Percentiles rank a stretch among this genome's conserved stretches.
Conservation (phyloP, 305 asterid species). For the Ruellia speciosa region DNA sequence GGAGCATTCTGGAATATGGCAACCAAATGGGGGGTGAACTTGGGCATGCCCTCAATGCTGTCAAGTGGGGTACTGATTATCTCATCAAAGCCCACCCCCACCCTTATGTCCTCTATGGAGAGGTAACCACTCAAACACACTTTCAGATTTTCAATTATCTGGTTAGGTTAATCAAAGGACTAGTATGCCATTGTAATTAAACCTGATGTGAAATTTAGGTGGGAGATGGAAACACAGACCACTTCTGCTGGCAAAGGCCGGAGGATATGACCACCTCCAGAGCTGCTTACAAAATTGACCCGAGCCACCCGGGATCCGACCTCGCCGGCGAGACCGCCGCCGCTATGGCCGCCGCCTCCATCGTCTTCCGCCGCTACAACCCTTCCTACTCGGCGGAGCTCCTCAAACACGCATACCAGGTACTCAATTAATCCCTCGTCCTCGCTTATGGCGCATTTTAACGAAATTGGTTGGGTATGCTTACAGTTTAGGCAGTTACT, state of each 20-base stretch:
- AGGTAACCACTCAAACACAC: constrained; percentile 33
- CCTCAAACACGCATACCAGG: constrained; percentile 77
- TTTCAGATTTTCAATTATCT: background rate
- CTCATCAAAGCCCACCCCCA: constrained; percentile 89
- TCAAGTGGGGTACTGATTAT: constrained; percentile 98
- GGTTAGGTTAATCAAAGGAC: background rate
- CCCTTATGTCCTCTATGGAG: constrained; percentile 82
- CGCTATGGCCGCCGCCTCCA: constrained; percentile 95
- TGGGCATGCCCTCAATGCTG: constrained; percentile 70
- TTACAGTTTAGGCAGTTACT: constrained; percentile 62
- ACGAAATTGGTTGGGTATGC: constrained; percentile 34
- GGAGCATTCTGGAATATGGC: constrained; percentile 92
- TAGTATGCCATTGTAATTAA: background rate
- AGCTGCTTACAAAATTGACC: constrained; percentile 68
- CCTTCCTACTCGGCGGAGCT: constrained; percentile 66
- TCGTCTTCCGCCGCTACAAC: constrained; percentile 70
- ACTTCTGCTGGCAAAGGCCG: constrained; percentile 97
- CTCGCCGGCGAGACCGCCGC: constrained; percentile 97
- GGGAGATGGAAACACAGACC: constrained; percentile 96
- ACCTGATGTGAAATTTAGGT: constrained; percentile 45
- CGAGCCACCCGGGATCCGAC: constrained; percentile 86
- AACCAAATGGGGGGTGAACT: constrained; percentile 82
- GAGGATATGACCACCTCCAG: constrained; percentile 97
- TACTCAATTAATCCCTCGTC: background rate
- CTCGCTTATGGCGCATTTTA: constrained; percentile 38